These are phyloP conservation scores for Penicillium nordicum DNA, from an alignment of 2,329 filamentous ascomycete genomes.

Conservation along the genomic window DNA sequence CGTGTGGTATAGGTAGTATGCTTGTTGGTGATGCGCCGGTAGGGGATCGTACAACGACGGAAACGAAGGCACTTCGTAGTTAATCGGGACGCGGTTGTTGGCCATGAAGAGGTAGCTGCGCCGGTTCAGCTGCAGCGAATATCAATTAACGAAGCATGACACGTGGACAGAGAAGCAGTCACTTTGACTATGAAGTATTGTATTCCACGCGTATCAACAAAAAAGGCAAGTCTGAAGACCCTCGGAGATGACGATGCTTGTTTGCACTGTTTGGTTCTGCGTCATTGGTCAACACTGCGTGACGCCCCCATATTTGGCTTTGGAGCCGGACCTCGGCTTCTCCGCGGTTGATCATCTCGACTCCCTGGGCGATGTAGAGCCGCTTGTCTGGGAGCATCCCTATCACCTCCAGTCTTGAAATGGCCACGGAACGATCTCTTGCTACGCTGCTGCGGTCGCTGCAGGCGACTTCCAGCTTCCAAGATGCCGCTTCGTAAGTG, in stretches of 20 bases:
- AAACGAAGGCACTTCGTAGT: slow-evolving; percentile 69
- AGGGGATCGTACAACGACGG: slow-evolving; percentile 78
- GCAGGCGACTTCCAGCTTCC: slow-evolving; percentile 55
- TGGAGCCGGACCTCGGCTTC: slow-evolving; percentile 32
- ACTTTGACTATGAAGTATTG: neutral
- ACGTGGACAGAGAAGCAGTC: neutral
- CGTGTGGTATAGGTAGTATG: slow-evolving; percentile 67
- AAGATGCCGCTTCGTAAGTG: slow-evolving; percentile 58
- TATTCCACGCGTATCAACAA: neutral
- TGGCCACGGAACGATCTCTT: slow-evolving; percentile 60
- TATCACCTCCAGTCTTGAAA: slow-evolving; percentile 25
- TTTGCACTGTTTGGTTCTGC: slow-evolving; percentile 35
- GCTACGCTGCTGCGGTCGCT: slow-evolving; percentile 59
- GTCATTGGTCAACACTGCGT: neutral
- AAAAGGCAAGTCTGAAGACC: slow-evolving; percentile 1
- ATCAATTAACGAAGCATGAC: slow-evolving; percentile 1
- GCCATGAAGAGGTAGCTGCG: slow-evolving; percentile 21
- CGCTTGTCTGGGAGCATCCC: slow-evolving; percentile 6
- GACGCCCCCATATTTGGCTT: slow-evolving; percentile 25
- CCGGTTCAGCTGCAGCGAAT: neutral
- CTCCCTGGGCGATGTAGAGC: slow-evolving; percentile 18
- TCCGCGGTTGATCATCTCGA: slow-evolving; percentile 25
- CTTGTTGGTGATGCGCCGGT: slow-evolving; percentile 54
- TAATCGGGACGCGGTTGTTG: slow-evolving; percentile 48
- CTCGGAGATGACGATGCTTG: slow-evolving; percentile 14